A percentile compares a stretch with the other conserved stretches of the same genome.
phyloP scores from a whole-genome alignment of 352 stramenopile genomes.

The Phytophthora fragariaefolia region DNA sequence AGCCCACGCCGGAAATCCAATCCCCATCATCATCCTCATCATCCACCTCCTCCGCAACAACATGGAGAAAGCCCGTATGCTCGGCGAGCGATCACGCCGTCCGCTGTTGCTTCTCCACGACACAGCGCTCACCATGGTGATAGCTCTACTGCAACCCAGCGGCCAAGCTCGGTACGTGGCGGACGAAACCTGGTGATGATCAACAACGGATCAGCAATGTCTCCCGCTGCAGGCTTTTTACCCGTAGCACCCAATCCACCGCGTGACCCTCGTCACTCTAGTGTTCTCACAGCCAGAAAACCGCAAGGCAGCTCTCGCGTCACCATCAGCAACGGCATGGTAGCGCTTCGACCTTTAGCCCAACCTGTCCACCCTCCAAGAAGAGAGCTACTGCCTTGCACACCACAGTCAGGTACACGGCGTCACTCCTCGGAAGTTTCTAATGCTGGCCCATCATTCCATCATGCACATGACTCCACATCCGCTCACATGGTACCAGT shows the following conservation, averaged over 20 bases:
- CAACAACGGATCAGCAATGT: slow-evolving; percentile 26
- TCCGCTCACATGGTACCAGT: slow-evolving; percentile 9
- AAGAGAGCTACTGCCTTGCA: slow-evolving; percentile 25
- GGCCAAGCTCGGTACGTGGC: slow-evolving; percentile 55
- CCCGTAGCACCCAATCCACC: slow-evolving; percentile 32
- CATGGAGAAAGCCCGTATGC: slow-evolving; percentile 13
- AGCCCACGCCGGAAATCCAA: slow-evolving; percentile 19
- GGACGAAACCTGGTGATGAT: slow-evolving; percentile 57
- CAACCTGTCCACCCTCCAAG: slow-evolving; percentile 28
- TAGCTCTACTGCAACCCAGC: slow-evolving; percentile 15
- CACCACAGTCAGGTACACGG: slow-evolving; percentile 13
- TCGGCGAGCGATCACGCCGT: slow-evolving; percentile 28
- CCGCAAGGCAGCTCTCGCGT: slow-evolving; percentile 24
- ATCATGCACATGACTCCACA: slow-evolving; percentile 10
- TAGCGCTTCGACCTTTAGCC: slow-evolving; percentile 35
- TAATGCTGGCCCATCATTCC: slow-evolving; percentile 5
- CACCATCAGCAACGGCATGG: slow-evolving; percentile 31
- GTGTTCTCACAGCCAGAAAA: slow-evolving; percentile 23
- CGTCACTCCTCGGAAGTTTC: slow-evolving; percentile 23
- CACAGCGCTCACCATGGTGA: slow-evolving; percentile 1
- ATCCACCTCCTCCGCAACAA: slow-evolving; percentile 18
- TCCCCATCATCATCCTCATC: slow-evolving; percentile 18
- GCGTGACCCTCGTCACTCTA: slow-evolving; percentile 29
- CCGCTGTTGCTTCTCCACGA: slow-evolving; percentile 5
- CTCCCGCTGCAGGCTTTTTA: slow-evolving; percentile 18